Evolutionary conservation across 139 green algal genomes (phyloP), one percentile per base, ranked within the genome.

Genomic region (Volvox reticuliferus): DNA sequence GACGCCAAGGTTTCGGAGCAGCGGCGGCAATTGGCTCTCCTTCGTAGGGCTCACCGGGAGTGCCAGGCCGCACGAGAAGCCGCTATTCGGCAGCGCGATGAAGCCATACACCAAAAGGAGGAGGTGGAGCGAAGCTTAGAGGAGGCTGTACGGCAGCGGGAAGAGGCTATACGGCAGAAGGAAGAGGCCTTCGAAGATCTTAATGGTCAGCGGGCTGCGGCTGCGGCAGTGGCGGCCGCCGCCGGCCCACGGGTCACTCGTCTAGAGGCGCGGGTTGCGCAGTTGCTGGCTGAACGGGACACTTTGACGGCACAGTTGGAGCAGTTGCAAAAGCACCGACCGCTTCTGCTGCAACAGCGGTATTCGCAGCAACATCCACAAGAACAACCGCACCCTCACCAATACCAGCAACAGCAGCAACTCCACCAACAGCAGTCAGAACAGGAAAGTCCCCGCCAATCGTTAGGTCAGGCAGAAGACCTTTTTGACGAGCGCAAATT

Each of bases 241-340:
- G 80, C 28, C 14, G 80, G 80, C 28, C 55, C 80, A 37, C 65
- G 87, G 87, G 82, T 94, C 6, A 86, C 84, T 19, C 19, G 26
- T n/a, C 30, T 94, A 80, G 85, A 88, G n/a, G 82, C 82, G 86
- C 86, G 83, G 63, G 26, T 93, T 35, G 71, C 79, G 26, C 24
- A 87, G 63, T 50, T 93, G 33, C 16, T 65, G 75, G 21, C 22
- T 0, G 89, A 94, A 37, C 92, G 92, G 32, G 32, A 76, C 19
- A 67, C 86, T 1, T 75, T 92, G 67, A 69, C 28, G 30, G 12
- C 12, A 22, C 77, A 37, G 61, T 19, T 68, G 78, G 20, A 84
- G 20, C 78, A 68, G 36, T 26, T 36, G 20, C 36, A 68, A 44
- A 12, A 14, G 19, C 20, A 68, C 6, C 76, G 61, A 62, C 32